Evolutionary conservation across 1,284 basidiomycete genomes (phyloP).

Genomic region (Uromyces viciae-fabae): DNA sequence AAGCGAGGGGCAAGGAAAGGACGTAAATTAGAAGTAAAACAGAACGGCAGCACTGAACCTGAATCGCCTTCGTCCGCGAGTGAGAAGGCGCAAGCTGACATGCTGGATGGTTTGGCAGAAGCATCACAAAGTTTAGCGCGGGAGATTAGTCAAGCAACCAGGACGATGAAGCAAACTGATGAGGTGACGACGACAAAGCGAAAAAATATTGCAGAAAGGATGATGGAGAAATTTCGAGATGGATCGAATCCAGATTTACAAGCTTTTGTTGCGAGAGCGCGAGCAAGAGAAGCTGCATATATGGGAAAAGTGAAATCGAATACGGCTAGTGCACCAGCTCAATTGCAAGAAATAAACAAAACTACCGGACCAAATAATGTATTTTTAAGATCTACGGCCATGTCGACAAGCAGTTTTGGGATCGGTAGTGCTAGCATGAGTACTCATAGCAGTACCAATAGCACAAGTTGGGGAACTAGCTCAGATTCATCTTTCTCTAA

Average conservation of each 20-base stretch:
- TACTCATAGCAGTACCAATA: background rate
- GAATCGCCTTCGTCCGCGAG: slow-evolving; percentile 2
- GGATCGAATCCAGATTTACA: slow-evolving; percentile 40
- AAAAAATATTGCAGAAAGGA: slow-evolving; percentile 38
- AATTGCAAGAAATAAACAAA: slow-evolving; percentile 19
- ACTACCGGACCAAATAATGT: background rate
- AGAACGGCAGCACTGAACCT: background rate
- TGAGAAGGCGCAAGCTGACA: slow-evolving; percentile 5
- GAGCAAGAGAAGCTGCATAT: slow-evolving; percentile 34
- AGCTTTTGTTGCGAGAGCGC: slow-evolving; percentile 31
- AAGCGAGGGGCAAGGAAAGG: slow-evolving; percentile 42
- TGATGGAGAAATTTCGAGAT: slow-evolving; percentile 44
- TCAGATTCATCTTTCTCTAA: slow-evolving; percentile 16
- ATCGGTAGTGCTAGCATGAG: background rate
- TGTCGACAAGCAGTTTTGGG: background rate
- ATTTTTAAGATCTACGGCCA: background rate
- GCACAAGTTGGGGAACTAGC: slow-evolving; percentile 10
- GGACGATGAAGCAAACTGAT: background rate
- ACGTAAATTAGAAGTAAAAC: background rate
- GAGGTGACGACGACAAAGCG: background rate
- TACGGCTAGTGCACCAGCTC: slow-evolving; percentile 39
- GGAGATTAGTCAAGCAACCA: slow-evolving; percentile 43
- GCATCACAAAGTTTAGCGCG: slow-evolving; percentile 31
- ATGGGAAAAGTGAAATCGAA: slow-evolving; percentile 15
- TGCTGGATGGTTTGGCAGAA: slow-evolving; percentile 36